Evolutionary conservation across 306 rosid species (phyloP).

Genomic region (Cucumis melo): DNA sequence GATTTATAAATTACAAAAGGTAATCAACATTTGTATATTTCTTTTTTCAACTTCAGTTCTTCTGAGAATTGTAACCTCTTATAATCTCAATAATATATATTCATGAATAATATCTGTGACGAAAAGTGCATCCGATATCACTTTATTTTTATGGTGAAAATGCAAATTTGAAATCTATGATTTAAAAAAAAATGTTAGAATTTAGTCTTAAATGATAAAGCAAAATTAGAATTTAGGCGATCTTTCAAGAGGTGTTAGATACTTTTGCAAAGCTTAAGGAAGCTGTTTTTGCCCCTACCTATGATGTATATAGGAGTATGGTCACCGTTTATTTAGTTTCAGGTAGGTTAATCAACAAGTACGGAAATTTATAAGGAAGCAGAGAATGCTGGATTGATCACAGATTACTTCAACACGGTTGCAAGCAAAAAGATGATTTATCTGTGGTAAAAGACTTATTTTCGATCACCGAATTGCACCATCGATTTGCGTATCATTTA

Average conservation of each 20-base stretch:
- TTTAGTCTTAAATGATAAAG: constrained; percentile 15
- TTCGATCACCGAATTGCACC: no score
- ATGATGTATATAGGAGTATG: constrained; percentile 48
- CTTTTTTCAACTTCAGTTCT: neutral
- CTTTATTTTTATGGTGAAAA: no score
- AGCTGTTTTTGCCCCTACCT: constrained; percentile 56
- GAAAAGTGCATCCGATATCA: neutral
- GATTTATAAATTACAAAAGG: constrained; percentile 10
- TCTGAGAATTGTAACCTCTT: neutral
- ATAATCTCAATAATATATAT: neutral
- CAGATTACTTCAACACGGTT: constrained; percentile 13
- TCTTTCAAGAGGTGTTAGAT: constrained; percentile 50
- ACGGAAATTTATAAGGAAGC: constrained; percentile 57
- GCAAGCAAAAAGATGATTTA: constrained; percentile 8
- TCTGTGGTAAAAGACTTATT: neutral
- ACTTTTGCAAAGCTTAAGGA: constrained; percentile 73
- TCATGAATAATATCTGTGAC: neutral
- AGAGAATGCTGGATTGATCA: constrained; percentile 43
- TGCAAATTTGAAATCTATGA: no score
- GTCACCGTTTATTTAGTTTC: constrained; percentile 47
- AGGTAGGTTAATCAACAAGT: constrained; percentile 63
- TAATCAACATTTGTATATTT: neutral
- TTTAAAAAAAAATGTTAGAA: no score
- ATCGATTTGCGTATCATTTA: no score
- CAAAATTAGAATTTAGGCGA: no score